Percentiles rank a stretch among this genome's conserved stretches.
These are phyloP conservation scores for Hansfordia pulvinata DNA, from an alignment of 2,329 filamentous ascomycete genomes.

Conservation along the genomic window DNA sequence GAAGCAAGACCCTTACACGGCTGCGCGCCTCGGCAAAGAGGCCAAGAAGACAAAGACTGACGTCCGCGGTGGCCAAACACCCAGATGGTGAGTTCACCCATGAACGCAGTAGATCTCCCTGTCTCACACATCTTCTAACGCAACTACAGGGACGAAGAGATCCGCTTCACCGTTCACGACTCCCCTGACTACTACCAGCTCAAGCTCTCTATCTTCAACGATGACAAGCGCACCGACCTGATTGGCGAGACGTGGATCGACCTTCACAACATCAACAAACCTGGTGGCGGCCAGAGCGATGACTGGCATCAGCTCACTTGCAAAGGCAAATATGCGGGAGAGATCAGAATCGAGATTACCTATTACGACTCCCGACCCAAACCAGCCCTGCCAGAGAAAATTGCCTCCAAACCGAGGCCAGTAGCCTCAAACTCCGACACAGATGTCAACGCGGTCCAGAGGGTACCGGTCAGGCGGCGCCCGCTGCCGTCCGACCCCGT, in stretches of 20 bases:
- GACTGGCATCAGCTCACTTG: slow-evolving; percentile 80
- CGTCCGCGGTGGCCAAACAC: slow-evolving; percentile 86
- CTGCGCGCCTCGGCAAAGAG: slow-evolving; percentile 85
- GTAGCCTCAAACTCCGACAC: slow-evolving; percentile 18
- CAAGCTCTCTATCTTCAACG: slow-evolving; percentile 93
- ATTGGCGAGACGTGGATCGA: slow-evolving; percentile 92
- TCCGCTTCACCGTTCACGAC: slow-evolving; percentile 91
- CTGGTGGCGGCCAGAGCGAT: slow-evolving; percentile 86
- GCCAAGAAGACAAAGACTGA: slow-evolving; percentile 96
- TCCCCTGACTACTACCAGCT: slow-evolving; percentile 92
- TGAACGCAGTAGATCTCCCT: too few relatives aligned
- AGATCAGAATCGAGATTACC: slow-evolving; percentile 88
- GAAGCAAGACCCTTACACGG: slow-evolving; percentile 97
- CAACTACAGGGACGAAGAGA: slow-evolving; percentile 90
- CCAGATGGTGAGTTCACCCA: slow-evolving; percentile 67
- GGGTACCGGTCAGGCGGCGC: slow-evolving; percentile 62
- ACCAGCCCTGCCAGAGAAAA: slow-evolving; percentile 61
- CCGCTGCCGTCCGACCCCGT: slow-evolving; percentile 73
- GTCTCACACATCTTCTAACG: too few relatives aligned
- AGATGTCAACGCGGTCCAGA: slow-evolving; percentile 16
- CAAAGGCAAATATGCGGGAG: slow-evolving; percentile 90
- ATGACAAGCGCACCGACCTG: slow-evolving; percentile 93
- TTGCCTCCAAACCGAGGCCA: slow-evolving; percentile 38
- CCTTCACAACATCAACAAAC: slow-evolving; percentile 64
- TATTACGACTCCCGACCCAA: slow-evolving; percentile 88